phyloP scores from a whole-genome alignment of 2,329 filamentous ascomycete species.

The Chrysoporthe deuterocubensis region DNA sequence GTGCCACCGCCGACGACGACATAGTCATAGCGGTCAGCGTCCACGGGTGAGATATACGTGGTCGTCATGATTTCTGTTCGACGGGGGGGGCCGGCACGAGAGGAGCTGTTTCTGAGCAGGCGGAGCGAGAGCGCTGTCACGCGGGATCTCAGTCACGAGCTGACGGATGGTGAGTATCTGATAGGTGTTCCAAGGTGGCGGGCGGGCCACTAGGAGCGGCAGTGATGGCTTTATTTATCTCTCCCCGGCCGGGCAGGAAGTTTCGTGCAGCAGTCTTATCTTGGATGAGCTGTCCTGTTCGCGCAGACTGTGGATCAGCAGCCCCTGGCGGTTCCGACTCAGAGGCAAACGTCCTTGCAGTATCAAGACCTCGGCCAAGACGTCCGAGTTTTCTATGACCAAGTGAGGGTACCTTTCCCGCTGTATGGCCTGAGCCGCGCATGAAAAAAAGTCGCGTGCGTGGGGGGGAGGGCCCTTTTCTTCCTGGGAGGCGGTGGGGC shows the following conservation, averaged over 20 bases:
- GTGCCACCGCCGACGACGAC: conserved; percentile 85
- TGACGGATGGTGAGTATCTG: conserved; percentile 32
- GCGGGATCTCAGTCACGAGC: conserved; percentile 26
- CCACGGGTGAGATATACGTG: conserved; percentile 65
- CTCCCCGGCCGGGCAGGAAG: conserved; percentile 12
- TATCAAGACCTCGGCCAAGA: conserved; percentile 8
- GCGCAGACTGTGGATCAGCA: conserved; percentile 3
- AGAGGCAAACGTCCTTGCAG: conserved; percentile 5
- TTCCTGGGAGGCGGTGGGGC: conserved; percentile 7
- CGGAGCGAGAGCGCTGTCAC: conserved; percentile 2
- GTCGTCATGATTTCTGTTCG: conserved; percentile 62
- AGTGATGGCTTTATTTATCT: conserved; percentile 19
- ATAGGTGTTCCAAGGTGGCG: not conserved
- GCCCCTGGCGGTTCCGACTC: not conserved
- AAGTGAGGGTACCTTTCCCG: conserved; percentile 9
- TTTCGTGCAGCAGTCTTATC: conserved; percentile 9
- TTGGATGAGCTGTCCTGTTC: conserved; percentile 22
- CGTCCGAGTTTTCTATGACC: conserved; percentile 12
- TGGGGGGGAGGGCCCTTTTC: not conserved
- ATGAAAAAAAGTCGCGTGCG: conserved; percentile 11
- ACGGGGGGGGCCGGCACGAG: not conserved
- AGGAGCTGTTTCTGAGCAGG: not conserved
- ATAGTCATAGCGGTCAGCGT: conserved; percentile 77
- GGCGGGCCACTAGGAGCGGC: conserved; percentile 4
- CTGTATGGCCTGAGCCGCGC: conserved; percentile 26